Evolutionary conservation across 768 basidiomycete genomes (phyloP).

Genomic region (Psilocybe sp.): DNA sequence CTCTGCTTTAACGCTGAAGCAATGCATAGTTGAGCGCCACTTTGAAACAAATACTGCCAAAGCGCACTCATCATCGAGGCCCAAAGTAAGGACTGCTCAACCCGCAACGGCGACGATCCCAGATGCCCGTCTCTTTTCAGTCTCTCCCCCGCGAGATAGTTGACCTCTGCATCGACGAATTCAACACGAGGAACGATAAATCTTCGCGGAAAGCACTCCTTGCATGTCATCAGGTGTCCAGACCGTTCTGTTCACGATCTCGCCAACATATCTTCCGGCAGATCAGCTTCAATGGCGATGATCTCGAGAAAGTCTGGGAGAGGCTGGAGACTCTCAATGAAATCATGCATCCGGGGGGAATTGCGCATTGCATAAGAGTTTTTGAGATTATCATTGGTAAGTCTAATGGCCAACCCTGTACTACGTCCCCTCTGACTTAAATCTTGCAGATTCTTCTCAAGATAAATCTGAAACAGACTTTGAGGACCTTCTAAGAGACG

Average conservation of each 20-base stretch:
- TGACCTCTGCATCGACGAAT: conserved; percentile 6
- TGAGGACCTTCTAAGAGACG: neutral
- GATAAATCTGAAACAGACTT: neutral
- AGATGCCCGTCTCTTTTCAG: neutral
- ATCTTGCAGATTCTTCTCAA: neutral
- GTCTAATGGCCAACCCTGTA: neutral
- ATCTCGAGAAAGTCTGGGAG: neutral
- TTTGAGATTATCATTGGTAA: conserved; percentile 8
- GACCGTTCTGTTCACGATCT: conserved; percentile 2
- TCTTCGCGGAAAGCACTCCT: neutral
- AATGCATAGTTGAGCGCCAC: no score
- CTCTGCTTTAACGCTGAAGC: no score
- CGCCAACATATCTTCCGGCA: conserved; percentile 5
- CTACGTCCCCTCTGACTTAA: neutral
- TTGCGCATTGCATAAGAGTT: conserved; percentile 3
- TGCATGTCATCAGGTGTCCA: conserved; percentile 2
- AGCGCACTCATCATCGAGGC: no score
- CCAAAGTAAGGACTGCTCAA: no score
- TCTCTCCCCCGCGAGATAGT: conserved; percentile 8
- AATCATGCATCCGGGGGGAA: conserved; percentile 1
- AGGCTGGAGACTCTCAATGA: neutral
- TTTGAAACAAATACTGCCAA: no score
- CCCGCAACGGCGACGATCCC: no score
- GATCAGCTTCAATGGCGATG: conserved; percentile 1
- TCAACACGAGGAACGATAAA: neutral